phyloP scores from a whole-genome alignment of 2,329 filamentous ascomycete genomes.

The Trichophyton equinum region DNA sequence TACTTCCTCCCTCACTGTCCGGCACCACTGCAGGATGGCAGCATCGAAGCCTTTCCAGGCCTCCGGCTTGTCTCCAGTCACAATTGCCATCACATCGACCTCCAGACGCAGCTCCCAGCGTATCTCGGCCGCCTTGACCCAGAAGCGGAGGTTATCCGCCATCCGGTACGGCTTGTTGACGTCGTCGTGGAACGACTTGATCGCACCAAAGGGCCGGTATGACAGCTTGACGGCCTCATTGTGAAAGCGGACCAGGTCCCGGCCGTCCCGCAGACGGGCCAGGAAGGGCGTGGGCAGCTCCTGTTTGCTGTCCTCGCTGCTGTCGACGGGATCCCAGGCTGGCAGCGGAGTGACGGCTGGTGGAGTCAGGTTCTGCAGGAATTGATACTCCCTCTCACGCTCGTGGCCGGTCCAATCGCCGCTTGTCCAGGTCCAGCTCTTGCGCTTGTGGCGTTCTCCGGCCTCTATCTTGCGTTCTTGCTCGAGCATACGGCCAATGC shows the following conservation, averaged over 20 bases:
- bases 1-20: constrained; percentile 70
- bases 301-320: background rate
- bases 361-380: constrained; percentile 61
- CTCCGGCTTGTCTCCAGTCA: constrained; percentile 54
- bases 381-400: constrained; percentile 65
- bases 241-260: constrained; percentile 73
- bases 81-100: constrained; percentile 75
- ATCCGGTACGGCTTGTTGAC: constrained; percentile 87
- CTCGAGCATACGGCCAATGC: constrained; percentile 63
- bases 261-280: constrained; percentile 59
- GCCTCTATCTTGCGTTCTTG: constrained; percentile 67
- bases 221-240: constrained; percentile 80
- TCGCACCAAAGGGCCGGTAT: constrained; percentile 73
- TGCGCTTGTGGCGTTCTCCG: constrained; percentile 57
- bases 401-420: constrained; percentile 66
- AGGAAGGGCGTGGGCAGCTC: constrained; percentile 54
- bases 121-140: constrained; percentile 90
- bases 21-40: constrained; percentile 73
- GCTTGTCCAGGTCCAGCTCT: constrained; percentile 67
- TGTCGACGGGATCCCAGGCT: constrained; percentile 41
- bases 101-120: constrained; percentile 79
- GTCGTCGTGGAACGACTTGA: constrained; percentile 81
- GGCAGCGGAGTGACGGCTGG: constrained; percentile 47
- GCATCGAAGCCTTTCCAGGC: constrained; percentile 73
- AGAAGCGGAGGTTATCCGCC: constrained; percentile 88